A percentile compares a stretch with the other conserved stretches of the same genome.
Evolutionary conservation across 805 yeast species (phyloP).

Genomic region (Maudiozyma serrabonitensis): DNA sequence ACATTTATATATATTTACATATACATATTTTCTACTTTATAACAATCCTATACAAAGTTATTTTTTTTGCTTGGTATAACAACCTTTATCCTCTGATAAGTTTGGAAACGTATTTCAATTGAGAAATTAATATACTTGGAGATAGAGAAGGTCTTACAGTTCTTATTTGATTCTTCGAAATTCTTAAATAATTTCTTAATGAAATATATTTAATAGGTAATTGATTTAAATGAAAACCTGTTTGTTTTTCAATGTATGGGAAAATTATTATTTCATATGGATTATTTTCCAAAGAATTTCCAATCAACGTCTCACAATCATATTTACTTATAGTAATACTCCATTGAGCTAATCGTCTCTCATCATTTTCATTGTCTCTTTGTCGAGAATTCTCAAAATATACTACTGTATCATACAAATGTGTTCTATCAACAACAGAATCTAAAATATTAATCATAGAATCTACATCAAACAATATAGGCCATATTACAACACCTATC

Average conservation of each 20-base stretch:
- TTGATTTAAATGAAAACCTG: background rate
- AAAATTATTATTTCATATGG: background rate
- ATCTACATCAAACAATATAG: conserved; percentile 16
- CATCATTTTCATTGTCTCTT: background rate
- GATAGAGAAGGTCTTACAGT: background rate
- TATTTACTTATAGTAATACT: conserved; percentile 20
- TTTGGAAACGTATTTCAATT: background rate
- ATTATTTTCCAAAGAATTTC: background rate
- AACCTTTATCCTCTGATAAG: too few relatives aligned
- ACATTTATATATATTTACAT: background rate
- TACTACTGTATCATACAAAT: conserved; percentile 24
- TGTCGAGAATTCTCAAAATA: background rate
- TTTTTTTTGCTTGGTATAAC: too few relatives aligned
- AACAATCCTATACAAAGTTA: too few relatives aligned
- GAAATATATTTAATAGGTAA: background rate
- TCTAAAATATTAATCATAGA: conserved; percentile 22
- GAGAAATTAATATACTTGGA: background rate
- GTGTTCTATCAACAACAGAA: conserved; percentile 2
- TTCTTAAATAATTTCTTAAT: background rate
- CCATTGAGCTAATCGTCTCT: conserved; percentile 1
- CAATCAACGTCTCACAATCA: conserved; percentile 17
- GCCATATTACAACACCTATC: conserved; percentile 19
- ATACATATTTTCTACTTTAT: background rate
- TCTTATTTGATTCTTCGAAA: background rate
- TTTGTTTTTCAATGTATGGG: background rate